These are phyloP conservation scores for Wallacemonas sp. DNA, from an alignment of 208 protist species.

Conservation along the genomic window DNA sequence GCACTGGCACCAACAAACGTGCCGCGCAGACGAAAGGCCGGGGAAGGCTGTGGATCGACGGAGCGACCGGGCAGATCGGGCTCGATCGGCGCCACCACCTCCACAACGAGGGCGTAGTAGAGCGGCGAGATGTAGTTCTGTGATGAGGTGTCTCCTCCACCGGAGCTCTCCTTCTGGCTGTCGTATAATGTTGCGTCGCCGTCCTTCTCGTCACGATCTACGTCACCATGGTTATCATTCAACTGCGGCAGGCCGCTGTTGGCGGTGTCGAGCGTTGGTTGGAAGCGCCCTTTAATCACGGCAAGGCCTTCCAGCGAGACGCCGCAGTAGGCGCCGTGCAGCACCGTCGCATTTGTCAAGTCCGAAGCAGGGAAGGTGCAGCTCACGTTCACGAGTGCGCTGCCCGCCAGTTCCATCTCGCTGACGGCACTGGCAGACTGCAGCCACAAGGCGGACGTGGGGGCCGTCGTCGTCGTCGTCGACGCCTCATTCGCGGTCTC, in stretches of 20 bases:
- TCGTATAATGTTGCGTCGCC: too few relatives aligned
- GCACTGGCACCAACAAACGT: background rate
- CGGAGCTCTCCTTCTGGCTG: too few relatives aligned
- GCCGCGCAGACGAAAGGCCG: background rate
- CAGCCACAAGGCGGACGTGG: background rate
- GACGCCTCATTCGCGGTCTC: background rate
- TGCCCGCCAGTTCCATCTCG: background rate
- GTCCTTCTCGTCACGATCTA: background rate
- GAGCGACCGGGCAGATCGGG: background rate
- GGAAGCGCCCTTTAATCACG: background rate
- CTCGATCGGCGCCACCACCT: conserved; percentile 6
- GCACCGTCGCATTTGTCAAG: conserved; percentile 11
- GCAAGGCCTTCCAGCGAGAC: conserved; percentile 30
- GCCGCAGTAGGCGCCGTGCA: conserved; percentile 26
- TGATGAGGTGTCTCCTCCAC: too few relatives aligned
- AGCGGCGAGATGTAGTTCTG: too few relatives aligned
- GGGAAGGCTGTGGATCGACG: background rate
- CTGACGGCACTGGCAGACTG: background rate
- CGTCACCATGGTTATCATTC: background rate
- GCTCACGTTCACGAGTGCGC: conserved; percentile 27
- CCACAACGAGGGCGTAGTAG: background rate
- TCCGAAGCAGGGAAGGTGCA: conserved; percentile 28
- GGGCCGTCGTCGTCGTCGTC: background rate
- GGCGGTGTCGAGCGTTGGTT: background rate
- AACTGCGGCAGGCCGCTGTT: background rate